phyloP scores from a whole-genome alignment of 2,329 filamentous ascomycete species.

The Clarireedia paspali region DNA sequence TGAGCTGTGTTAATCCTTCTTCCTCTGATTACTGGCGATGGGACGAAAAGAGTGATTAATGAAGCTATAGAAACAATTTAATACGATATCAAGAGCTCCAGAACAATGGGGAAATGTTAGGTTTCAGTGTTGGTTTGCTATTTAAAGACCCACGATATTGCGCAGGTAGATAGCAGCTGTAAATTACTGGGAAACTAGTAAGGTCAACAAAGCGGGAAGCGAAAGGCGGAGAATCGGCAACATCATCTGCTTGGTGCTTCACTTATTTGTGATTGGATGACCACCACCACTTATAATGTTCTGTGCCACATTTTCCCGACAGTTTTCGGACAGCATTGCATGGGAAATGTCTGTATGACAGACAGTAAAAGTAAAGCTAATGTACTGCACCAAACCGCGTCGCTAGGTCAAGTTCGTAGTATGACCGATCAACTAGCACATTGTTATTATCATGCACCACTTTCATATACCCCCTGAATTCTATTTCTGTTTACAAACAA shows the following conservation, averaged over 20 bases:
- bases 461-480: too few relatives aligned
- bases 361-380: neutral
- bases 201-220: neutral
- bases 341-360: neutral
- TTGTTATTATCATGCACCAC: too few relatives aligned
- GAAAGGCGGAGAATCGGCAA: conserved; percentile 7
- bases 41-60: neutral
- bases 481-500: too few relatives aligned
- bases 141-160: neutral
- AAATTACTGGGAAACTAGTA: conserved; percentile 1
- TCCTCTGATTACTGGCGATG: neutral
- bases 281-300: neutral
- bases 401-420: too few relatives aligned
- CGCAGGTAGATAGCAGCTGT: neutral
- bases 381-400: neutral
- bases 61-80: neutral
- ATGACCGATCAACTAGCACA: too few relatives aligned
- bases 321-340: neutral
- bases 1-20: conserved; percentile 7
- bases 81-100: neutral
- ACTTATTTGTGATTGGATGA: conserved; percentile 1
- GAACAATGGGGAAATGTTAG: neutral
- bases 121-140: neutral
- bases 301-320: neutral
- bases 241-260: neutral